Base-by-base conservation (phyloP, 495 filamentous ascomycete species). In the Lichina pygmaea region DNA sequence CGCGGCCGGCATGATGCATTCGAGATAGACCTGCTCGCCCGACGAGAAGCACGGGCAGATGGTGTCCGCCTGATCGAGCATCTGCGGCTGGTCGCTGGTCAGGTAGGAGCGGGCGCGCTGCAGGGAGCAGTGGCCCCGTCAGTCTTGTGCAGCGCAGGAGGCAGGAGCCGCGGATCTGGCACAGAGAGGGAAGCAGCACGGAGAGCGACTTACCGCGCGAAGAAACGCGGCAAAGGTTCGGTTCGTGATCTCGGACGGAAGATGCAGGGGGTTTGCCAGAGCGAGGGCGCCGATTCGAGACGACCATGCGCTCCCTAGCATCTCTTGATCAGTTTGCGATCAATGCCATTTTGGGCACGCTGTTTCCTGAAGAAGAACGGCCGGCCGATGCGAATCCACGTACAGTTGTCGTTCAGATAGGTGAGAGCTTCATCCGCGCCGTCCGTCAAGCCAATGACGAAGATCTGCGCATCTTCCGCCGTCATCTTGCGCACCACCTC, bases 361-460 rank as follows among this genome's bases (percentile, higher is more conserved):
- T 6, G 41, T 17, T 15, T 4, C 45, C n/a, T 10, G 7, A 6
- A 15, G 32, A 47, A 32, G 24, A 17, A 45, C 11, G n/a, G 6
- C 6, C 6, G n/a, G n/a, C 8, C 24, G 31, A 15, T 15, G 3
- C 9, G 7, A 17, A n/a, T 13, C 30, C 12, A 47, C 49, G 58
- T 56, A 73, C 77, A 81, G 17, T 70, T 57, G 2, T 57, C 42
- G n/a, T 68, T 59, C 41, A 84, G 55, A 48, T 73, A 82, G 33
- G 53, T 37, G 11, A 76, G 59, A 0, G 67, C 69, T 30, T 57
- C 57, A 12, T 65, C 53, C 0, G 68, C 68, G 10, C 68, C 67
- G 34, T 78, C 71, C 0, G 69, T 68, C 12, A 78, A 46, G 6
- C 67, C 77, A 43, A 89, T 65, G 17, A 89, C 55, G 55, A 83